These are phyloP conservation scores for Sporisorium exsertum DNA, from an alignment of 1,284 basidiomycete species.

Conservation along the genomic window DNA sequence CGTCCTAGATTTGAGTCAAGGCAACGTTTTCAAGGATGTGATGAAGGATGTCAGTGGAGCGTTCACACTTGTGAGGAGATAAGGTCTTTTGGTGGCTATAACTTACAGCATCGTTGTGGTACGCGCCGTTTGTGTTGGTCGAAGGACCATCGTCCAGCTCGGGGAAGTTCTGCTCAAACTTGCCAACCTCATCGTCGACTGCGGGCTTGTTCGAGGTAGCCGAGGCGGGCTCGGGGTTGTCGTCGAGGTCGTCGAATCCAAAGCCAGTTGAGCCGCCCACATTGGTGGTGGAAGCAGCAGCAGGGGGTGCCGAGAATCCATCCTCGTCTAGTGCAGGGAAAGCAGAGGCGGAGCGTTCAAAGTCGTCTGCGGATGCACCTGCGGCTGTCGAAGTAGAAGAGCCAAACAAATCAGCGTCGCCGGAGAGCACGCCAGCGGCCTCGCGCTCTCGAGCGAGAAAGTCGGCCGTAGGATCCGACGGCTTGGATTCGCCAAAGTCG, in stretches of 20 bases:
- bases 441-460: conserved; percentile 66
- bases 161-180: conserved; percentile 91
- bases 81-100: not conserved
- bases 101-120: conserved; percentile 39
- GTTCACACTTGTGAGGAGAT: not conserved
- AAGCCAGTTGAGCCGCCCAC: conserved; percentile 16
- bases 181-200: conserved; percentile 79
- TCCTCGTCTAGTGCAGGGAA: conserved; percentile 71
- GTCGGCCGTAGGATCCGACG: conserved; percentile 66
- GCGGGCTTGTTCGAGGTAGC: conserved; percentile 26
- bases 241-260: conserved; percentile 46
- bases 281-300: conserved; percentile 27
- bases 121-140: conserved; percentile 27
- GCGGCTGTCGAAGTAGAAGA: conserved; percentile 41
- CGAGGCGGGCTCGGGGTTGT: conserved; percentile 17
- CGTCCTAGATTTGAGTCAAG: conserved; percentile 48
- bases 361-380: conserved; percentile 50
- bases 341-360: conserved; percentile 74
- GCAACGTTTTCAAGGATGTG: not conserved
- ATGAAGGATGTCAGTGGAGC: not conserved
- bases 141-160: conserved; percentile 75
- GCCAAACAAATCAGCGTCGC: conserved; percentile 63
- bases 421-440: conserved; percentile 63
- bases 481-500: conserved; percentile 55
- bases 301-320: conserved; percentile 46